Evolutionary conservation across 495 filamentous ascomycete species (phyloP), one percentile per base, ranked within the genome.

Genomic region (Parathielavia appendiculata): DNA sequence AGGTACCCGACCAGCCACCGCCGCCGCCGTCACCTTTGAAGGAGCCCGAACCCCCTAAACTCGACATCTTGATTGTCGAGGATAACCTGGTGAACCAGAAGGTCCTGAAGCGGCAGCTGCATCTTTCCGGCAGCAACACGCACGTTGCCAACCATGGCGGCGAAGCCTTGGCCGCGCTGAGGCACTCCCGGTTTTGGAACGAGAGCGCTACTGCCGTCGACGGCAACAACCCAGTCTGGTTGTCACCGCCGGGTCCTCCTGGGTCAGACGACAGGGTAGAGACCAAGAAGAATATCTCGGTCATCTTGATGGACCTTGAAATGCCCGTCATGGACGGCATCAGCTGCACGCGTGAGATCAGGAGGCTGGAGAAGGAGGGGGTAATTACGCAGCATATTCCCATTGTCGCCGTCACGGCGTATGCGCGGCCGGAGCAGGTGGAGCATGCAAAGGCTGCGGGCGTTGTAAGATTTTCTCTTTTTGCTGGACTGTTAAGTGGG

Each of bases 321-420:
- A 92, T 92, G 90, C 89, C 89, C 0, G 79, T 92, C 26, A 92
- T 92, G 89, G 87, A 92, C 66, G 90, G 90, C 53, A 80, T 86
- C 64, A 83, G 80, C n/a, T 89, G 88, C 54, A 84, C 87, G 16
- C 71, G 76, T 38, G 79, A 78, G 57, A 91, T 95, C 51, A 79
- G 90, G 0, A 75, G 83, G 60, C 74, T 87, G 57, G 85, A 90
- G 63, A 59, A 56, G 41, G 62, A 71, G 54, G 83, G 80, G 4
- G 70, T 69, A 56, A 77, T 81, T 43, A 69, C 69, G 39, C 70
- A 71, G 36, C 87, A 88, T 65, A 78, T 90, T 10, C 88, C 87
- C 11, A 87, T 92, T 58, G 83, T 95, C 56, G 89, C 87, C 4
- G 86, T 91, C 19, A 91, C 88, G 35, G 89, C 88, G 12, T 91